Conservation (phyloP, 164 flowering plant genomes). For the Macadamia tetraphylla region DNA sequence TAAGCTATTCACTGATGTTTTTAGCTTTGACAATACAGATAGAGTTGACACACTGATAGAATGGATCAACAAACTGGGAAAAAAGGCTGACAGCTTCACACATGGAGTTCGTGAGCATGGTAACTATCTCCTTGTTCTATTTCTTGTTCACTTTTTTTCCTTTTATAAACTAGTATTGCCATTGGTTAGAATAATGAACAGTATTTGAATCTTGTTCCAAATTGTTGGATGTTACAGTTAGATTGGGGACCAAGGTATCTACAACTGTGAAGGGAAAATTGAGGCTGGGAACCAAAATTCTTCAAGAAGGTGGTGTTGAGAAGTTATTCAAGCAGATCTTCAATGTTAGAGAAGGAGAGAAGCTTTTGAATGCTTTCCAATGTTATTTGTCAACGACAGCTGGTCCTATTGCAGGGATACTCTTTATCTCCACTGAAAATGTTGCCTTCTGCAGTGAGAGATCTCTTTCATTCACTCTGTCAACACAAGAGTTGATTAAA, state of each 20-base stretch:
- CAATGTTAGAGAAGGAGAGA: conserved; percentile 33
- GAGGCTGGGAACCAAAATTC: conserved; percentile 44
- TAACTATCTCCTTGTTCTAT: conserved; percentile 2
- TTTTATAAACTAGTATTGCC: too few species aligned
- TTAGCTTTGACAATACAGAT: conserved; percentile 20
- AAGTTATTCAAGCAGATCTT: conserved; percentile 32
- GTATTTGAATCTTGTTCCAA: too few species aligned
- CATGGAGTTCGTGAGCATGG: conserved; percentile 43
- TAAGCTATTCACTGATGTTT: too few species aligned
- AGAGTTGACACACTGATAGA: conserved; percentile 10
- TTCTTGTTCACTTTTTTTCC: neutral
- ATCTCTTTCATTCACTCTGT: conserved; percentile 28
- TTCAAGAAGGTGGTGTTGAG: conserved; percentile 38
- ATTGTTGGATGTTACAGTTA: conserved; percentile 28
- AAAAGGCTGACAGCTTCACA: conserved; percentile 13
- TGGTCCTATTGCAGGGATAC: conserved; percentile 52
- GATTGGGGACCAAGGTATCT: conserved; percentile 34
- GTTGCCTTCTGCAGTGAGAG: conserved; percentile 45
- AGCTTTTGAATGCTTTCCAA: conserved; percentile 19
- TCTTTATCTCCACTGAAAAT: conserved; percentile 42
- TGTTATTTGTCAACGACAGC: conserved; percentile 1
- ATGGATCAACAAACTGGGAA: conserved; percentile 29
- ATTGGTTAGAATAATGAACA: too few species aligned
- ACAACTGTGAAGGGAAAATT: conserved; percentile 45
- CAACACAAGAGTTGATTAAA: conserved; percentile 24